Evolutionary conservation across 106 monocot genomes (phyloP), one percentile per base, ranked within the genome.

Genomic region (Dendrobium nobile): DNA sequence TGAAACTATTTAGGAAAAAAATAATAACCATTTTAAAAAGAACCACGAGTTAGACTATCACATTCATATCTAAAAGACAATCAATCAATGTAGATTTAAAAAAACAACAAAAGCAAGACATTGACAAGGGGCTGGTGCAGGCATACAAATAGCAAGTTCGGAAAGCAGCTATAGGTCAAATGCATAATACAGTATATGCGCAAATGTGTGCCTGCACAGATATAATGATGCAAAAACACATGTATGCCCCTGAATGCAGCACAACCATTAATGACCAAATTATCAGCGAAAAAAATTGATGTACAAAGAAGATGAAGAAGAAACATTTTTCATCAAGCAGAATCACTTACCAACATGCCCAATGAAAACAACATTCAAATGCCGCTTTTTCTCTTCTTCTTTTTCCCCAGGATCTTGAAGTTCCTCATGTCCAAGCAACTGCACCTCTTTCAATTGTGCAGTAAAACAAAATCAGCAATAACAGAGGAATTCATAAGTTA

Each of bases 301-400:
- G 42, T 18, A 44, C 42, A 74, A 74, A n/a, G 20, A 9, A 16
- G n/a, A 74, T 16, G 19, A 74, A 41, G 20, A 16, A 41, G 20
- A 17, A 20, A 43, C 41, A 74, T 11, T 0, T 51, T 11, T 31
- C 70, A 70, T 74, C 16, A 74, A 33, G 20, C 43, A 20, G 9
- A 74, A 27, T 48, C 26, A 76, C 76, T 43, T 76, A 76, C 76
- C 76, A 76, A 76, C 76, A 76, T 76, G 76, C 27, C 76, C 76
- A 48, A 76, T 76, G 41, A 76, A 76, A 76, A 76, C 76, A 51
- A 76, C 76, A 76, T 76, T 76, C 48, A 76, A 48, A 76, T 76
- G 76, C 26, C 76, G 76, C 19, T 76, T 76, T 76, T 76, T 76
- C 76, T 76, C 76, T 27, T 76, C 76, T 22, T 76, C 76, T 13